Conservation (phyloP, 345 rosid species). For the Noccaea caerulescens region DNA sequence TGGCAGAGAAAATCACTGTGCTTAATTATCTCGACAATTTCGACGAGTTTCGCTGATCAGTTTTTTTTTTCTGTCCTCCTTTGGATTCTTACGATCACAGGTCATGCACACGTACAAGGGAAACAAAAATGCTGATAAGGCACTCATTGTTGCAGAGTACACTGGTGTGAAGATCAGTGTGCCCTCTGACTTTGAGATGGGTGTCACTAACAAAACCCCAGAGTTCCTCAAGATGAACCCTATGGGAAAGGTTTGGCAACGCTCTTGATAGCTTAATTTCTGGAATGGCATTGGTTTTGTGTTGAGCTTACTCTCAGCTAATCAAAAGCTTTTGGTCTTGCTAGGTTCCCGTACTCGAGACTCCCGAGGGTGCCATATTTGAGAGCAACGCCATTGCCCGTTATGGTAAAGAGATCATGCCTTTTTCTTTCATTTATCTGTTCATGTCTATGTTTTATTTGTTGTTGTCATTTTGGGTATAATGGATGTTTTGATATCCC, state of each 20-base stretch:
- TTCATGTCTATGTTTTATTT: neutral
- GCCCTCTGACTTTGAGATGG: constrained; percentile 70
- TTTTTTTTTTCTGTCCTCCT: neutral
- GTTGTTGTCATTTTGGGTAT: neutral
- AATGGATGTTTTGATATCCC: constrained; percentile 33
- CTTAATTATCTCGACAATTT: neutral
- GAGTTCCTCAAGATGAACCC: constrained; percentile 91
- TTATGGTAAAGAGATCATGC: constrained; percentile 27
- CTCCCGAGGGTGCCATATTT: constrained; percentile 45
- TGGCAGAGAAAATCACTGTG: neutral
- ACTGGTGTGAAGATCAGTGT: constrained; percentile 67
- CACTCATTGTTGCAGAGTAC: constrained; percentile 85
- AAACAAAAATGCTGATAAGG: constrained; percentile 68
- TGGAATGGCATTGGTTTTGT: neutral
- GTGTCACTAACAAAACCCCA: constrained; percentile 78
- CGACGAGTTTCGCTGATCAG: neutral
- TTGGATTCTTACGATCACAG: constrained; percentile 42
- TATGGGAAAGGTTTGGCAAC: constrained; percentile 73
- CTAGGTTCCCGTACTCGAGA: constrained; percentile 44
- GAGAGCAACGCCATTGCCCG: constrained; percentile 51
- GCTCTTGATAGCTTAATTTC: neutral
- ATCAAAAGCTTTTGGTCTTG: constrained; percentile 2
- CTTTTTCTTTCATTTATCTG: neutral
- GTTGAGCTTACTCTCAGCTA: neutral
- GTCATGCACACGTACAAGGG: constrained; percentile 59